These are phyloP conservation scores for Stachybotrys chartarum DNA, from an alignment of 2,329 filamentous ascomycete genomes.

Conservation along the genomic window DNA sequence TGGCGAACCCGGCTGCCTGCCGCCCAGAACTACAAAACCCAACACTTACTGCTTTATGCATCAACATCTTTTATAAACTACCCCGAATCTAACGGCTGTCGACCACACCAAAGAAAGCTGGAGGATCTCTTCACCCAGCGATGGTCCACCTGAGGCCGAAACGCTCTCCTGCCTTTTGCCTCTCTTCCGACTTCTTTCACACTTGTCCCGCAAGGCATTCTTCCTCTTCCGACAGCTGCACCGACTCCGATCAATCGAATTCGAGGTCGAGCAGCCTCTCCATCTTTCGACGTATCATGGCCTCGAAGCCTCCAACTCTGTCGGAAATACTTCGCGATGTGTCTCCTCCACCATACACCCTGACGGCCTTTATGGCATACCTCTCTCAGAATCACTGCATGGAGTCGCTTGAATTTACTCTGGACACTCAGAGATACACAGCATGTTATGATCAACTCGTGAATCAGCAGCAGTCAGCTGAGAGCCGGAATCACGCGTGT, in stretches of 20 bases:
- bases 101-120: not conserved
- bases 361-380: slow-evolving; percentile 92
- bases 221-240: slow-evolving; percentile 37
- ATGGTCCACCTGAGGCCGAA: not conserved
- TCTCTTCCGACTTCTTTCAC: slow-evolving; percentile 28
- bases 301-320: slow-evolving; percentile 55
- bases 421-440: slow-evolving; percentile 83
- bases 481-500: slow-evolving; percentile 59
- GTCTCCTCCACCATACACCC: slow-evolving; percentile 80
- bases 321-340: slow-evolving; percentile 83
- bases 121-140: not conserved
- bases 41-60: too few species aligned
- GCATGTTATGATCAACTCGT: slow-evolving; percentile 43
- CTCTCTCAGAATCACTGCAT: slow-evolving; percentile 95
- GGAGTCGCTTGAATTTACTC: slow-evolving; percentile 92
- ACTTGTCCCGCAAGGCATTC: slow-evolving; percentile 33
- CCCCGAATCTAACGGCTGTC: not conserved
- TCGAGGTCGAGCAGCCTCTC: slow-evolving; percentile 44
- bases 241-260: slow-evolving; percentile 31
- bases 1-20: not conserved
- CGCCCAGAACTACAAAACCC: too few species aligned
- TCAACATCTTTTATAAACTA: too few species aligned
- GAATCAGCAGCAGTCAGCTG: slow-evolving; percentile 27
- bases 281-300: slow-evolving; percentile 29
- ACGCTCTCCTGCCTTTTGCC: not conserved